Base-by-base conservation (phyloP, 1,284 basidiomycete genomes). In the Puccinia coronata region DNA sequence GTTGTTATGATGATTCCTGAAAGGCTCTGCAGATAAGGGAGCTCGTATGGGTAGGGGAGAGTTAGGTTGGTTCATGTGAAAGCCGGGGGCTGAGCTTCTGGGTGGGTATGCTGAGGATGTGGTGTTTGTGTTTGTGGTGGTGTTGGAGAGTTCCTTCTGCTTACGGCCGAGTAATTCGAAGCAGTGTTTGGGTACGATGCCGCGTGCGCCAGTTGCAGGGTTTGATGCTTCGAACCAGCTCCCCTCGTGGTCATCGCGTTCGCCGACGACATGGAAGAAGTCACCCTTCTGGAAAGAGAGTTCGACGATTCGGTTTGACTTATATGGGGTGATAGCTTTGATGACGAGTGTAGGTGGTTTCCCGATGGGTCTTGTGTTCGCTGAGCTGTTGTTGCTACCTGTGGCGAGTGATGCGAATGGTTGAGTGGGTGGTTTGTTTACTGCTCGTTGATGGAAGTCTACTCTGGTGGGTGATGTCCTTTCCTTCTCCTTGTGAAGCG, bases 261-360 rank as follows among this genome's bases (percentile, higher is more conserved):
- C 93, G 83, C 91, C 90, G 51, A 94, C 89, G 81, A 99, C 96
- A 87, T 98, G 94, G 88, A 98, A 99, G 87, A 98, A 98, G 88
- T 99, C 97, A 83, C 97, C 97, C 87, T 93, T 93, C 83, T 91
- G 89, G 86, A 98, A 99, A 61, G 93, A 91, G 79, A 99, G 90
- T 85, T 98, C 92, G 85, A 94, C 92, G 0, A 95, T 93, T 0
- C 91, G 90, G 78, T 90, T 89, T 2, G 93, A 91, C 59, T 89
- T 88, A 87, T 95, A 92, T n/a, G 89, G 86, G 39, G 89, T 87
- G 83, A 93, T 89, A 8, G 97, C 96, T 81, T 93, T 92, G 85
- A 99, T 97, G 85, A 98, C 96, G 86, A 95, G 96, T 87, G 96
- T 93, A 0, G 97, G 96, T 1, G 95, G 96, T 5, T 91, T 87